Evolutionary conservation across 495 filamentous ascomycete species (phyloP).

Genomic region (Penicillium macrosclerotiorum): DNA sequence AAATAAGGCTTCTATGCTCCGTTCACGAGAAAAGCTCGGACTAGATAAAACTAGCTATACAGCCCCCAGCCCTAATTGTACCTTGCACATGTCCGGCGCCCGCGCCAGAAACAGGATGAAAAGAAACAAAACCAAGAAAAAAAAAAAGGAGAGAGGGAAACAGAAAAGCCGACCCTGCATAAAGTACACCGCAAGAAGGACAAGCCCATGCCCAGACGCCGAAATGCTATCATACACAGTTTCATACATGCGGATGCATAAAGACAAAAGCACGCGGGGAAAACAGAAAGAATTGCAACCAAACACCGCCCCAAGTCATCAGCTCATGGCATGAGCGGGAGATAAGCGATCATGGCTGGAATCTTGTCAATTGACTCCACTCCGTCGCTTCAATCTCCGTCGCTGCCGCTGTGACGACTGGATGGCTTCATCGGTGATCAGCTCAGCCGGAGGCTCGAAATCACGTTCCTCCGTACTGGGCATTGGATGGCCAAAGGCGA

Average conservation of each 20-base stretch:
- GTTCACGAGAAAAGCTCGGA: too few species aligned
- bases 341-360: background rate
- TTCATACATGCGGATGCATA: conserved; percentile 2
- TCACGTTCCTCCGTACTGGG: conserved; percentile 68
- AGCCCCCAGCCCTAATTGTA: too few species aligned
- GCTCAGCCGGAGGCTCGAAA: conserved; percentile 72
- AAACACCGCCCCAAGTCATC: background rate
- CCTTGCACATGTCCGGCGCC: too few species aligned
- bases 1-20: too few species aligned
- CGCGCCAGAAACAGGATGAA: background rate
- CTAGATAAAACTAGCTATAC: too few species aligned
- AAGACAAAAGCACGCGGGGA: conserved; percentile 1
- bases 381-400: conserved; percentile 42
- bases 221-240: conserved; percentile 29
- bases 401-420: conserved; percentile 62
- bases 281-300: background rate
- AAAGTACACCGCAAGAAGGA: conserved; percentile 4
- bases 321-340: background rate
- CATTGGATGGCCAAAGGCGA: conserved; percentile 79
- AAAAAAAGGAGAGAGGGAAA: too few species aligned
- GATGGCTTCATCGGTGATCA: conserved; percentile 65
- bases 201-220: conserved; percentile 16
- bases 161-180: too few species aligned
- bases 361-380: conserved; percentile 11
- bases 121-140: background rate